A percentile compares a stretch with the other conserved stretches of the same genome.
Conservation (phyloP, 352 stramenopile genomes). For the Globisporangium paddicum region DNA sequence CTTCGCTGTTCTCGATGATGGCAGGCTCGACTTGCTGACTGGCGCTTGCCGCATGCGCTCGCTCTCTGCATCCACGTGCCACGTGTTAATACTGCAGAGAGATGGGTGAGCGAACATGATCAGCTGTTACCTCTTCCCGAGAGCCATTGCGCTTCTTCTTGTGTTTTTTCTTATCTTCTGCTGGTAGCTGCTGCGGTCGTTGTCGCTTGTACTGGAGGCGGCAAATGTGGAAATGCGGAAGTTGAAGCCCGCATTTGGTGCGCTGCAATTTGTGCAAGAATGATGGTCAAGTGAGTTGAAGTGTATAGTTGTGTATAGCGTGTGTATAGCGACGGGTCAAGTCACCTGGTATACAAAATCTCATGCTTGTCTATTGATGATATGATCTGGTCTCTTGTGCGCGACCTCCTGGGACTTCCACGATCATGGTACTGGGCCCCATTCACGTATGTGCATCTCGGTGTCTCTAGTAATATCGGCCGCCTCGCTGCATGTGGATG, state of each 20-base stretch:
- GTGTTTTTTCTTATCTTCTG: not conserved
- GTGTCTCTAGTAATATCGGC: conserved; percentile 69
- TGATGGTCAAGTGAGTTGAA: conserved; percentile 5
- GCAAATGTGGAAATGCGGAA: conserved; percentile 9
- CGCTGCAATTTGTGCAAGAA: not conserved
- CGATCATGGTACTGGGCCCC: not conserved
- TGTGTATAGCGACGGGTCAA: not conserved
- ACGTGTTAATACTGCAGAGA: not conserved
- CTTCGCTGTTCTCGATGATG: conserved; percentile 39
- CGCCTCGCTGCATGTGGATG: conserved; percentile 80
- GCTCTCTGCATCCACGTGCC: conserved; percentile 9
- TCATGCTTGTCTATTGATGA: not conserved
- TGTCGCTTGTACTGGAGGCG: not conserved
- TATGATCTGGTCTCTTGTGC: not conserved
- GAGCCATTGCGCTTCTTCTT: conserved; percentile 4
- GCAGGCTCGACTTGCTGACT: conserved; percentile 24
- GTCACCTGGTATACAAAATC: not conserved
- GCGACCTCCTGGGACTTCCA: not conserved
- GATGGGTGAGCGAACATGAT: not conserved
- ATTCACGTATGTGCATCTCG: not conserved
- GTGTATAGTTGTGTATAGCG: not conserved
- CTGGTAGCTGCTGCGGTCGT: not conserved
- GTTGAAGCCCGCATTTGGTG: not conserved
- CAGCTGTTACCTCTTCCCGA: conserved; percentile 10
- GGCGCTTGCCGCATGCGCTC: conserved; percentile 12